These are phyloP conservation scores for Melocanna baccifera DNA, from an alignment of 176 grass and related monocot species.

Conservation along the genomic window DNA sequence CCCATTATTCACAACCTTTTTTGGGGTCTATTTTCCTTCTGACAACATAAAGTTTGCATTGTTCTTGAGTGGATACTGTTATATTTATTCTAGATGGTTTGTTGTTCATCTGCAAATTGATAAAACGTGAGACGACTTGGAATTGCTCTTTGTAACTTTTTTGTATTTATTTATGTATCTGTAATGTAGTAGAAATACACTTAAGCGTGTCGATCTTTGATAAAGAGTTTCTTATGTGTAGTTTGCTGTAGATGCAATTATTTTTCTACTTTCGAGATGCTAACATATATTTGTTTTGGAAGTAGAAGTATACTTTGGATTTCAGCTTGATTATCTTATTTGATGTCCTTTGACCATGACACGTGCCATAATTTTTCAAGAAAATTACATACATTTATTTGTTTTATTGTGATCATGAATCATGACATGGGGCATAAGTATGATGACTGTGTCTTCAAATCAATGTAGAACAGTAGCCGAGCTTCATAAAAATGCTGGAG, in stretches of 20 bases:
- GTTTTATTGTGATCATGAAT: background rate
- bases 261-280: slow-evolving; percentile 1
- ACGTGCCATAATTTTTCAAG: background rate
- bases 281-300: background rate
- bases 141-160: background rate
- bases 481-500: slow-evolving; percentile 14
- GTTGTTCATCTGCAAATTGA: background rate
- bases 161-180: background rate
- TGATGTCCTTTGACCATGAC: background rate
- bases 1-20: background rate
- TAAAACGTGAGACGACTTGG: background rate
- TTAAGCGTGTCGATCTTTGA: background rate
- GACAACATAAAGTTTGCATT: background rate
- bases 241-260: background rate
- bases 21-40: background rate
- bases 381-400: background rate
- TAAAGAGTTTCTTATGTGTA: slow-evolving; percentile 1
- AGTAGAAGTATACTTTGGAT: slow-evolving; percentile 2
- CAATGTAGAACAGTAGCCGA: background rate
- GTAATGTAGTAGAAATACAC: background rate
- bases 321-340: slow-evolving; percentile 30
- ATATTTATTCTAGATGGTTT: background rate
- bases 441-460: slow-evolving; percentile 9
- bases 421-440: background rate
- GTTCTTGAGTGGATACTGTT: background rate